A percentile compares a stretch with the other conserved stretches of the same genome.
Conservation (phyloP, 2,329 filamentous ascomycete genomes). For the Pseudocercospora musae region DNA sequence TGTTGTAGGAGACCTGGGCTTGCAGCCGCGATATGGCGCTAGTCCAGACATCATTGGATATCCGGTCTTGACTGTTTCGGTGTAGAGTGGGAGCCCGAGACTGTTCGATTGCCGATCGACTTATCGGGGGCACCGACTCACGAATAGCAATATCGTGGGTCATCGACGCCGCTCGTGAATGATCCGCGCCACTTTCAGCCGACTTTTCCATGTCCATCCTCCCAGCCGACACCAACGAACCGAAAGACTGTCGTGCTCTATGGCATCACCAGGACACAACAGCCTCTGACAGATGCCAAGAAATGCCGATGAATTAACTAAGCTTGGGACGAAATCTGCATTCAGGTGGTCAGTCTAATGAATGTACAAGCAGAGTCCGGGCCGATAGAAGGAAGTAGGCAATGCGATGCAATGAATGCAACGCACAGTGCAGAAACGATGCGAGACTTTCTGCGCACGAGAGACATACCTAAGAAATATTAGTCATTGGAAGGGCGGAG, state of each 20-base stretch:
- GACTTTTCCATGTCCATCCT: slow-evolving; percentile 23
- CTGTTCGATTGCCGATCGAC: slow-evolving; percentile 15
- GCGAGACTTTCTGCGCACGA: background rate
- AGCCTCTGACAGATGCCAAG: background rate
- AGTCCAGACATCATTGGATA: slow-evolving; percentile 31
- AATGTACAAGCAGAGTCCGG: background rate
- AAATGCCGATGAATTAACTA: background rate
- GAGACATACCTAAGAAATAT: slow-evolving; percentile 9
- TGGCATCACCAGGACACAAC: background rate
- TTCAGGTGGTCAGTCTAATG: background rate
- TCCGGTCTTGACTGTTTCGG: slow-evolving; percentile 14
- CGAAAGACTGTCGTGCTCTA: background rate
- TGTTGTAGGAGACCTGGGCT: slow-evolving; percentile 49
- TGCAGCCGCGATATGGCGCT: slow-evolving; percentile 46
- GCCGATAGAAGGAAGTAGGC: too few species aligned
- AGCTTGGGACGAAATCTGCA: background rate
- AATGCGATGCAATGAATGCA: background rate
- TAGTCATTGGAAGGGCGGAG: slow-evolving; percentile 9
- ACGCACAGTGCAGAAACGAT: background rate
- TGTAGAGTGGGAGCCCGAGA: slow-evolving; percentile 10
- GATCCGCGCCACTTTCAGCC: slow-evolving; percentile 15
- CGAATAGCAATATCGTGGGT: slow-evolving; percentile 26
- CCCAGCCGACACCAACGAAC: slow-evolving; percentile 1
- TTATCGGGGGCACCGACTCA: slow-evolving; percentile 18
- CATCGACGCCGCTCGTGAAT: slow-evolving; percentile 19